Evolutionary conservation across 306 rosid species (phyloP), one percentile per base, ranked within the genome.

Genomic region (Sechiopsis laciniata): DNA sequence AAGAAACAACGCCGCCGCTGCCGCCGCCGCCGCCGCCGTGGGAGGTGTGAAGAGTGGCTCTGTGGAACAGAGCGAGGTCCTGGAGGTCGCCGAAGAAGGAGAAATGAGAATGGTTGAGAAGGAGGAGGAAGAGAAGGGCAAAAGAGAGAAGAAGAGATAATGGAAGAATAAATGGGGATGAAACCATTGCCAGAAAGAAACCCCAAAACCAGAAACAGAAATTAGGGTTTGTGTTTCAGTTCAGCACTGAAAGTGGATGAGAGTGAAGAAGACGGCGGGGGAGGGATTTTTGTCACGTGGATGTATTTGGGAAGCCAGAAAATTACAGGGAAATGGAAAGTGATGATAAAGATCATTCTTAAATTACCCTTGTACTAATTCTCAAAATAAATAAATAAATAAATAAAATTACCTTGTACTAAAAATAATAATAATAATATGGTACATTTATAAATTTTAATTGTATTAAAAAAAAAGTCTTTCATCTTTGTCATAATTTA

Each of bases 131-230:
- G 53, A 87, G 19, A 51, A 85, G 54, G 3, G 73, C 75, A n/a
- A 84, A 74, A 24, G 88, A 84, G 26, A 88, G 60, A 61, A 86
- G 20, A 9, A 88, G 75, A 66, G 79, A 16, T 22, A 82, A 54
- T 35, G 82, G 78, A 54, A 85, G 78, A 13, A 84, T 14, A 3
- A 80, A n/a, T 7, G 89, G 94, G 1, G 84, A 76, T 9, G 87
- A 58, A 70, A 81, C 67, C 89, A 86, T 88, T 52, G 79, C 45
- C 9, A 20, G 37, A 42, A 55, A 14, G 8, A 24, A 59, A 45
- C 53, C 4, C 15, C n/a, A 50, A 3, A 10, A 48, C 52, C 52
- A 48, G 13, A 56, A 40, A 73, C 53, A 55, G 16, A 57, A 51
- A 15, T 40, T 15, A 15, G 19, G 42, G 17, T 5, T 59, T 13